Conservation (phyloP, 805 yeast genomes). For the Candida morakotiae region DNA sequence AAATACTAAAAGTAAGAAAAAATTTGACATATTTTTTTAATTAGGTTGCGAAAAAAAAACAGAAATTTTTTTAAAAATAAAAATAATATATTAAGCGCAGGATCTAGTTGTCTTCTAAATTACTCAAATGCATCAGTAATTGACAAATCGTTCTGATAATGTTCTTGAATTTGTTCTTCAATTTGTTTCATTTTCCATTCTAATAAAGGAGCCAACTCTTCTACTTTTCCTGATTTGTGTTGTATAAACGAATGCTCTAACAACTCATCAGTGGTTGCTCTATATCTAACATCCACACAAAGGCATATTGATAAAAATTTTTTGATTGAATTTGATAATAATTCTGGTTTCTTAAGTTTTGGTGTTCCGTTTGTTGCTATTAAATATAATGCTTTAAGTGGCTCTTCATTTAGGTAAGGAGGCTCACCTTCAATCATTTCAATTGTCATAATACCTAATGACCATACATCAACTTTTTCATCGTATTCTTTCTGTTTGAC, state of each 20-base stretch:
- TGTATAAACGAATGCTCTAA: slow-evolving; percentile 70
- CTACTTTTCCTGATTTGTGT: slow-evolving; percentile 54
- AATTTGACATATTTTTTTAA: neutral
- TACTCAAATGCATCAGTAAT: neutral
- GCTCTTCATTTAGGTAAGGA: slow-evolving; percentile 77
- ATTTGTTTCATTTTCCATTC: slow-evolving; percentile 36
- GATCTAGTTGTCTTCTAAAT: neutral
- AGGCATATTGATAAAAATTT: slow-evolving; percentile 85
- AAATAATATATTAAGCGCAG: neutral
- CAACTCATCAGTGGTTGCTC: slow-evolving; percentile 89
- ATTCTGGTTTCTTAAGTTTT: slow-evolving; percentile 62
- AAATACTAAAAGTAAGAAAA: neutral
- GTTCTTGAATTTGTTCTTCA: slow-evolving; percentile 5
- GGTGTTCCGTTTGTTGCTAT: slow-evolving; percentile 84
- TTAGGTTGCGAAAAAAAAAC: neutral
- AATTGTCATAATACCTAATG: slow-evolving; percentile 79
- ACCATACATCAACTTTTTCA: slow-evolving; percentile 81
- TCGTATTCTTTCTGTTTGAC: slow-evolving; percentile 77
- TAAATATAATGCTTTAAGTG: slow-evolving; percentile 68
- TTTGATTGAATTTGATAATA: slow-evolving; percentile 70
- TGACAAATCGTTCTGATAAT: neutral
- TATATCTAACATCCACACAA: slow-evolving; percentile 87
- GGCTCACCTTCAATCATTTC: slow-evolving; percentile 89
- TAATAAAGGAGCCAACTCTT: slow-evolving; percentile 56
- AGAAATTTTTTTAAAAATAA: neutral